Base-by-base conservation (phyloP, 331 rosid genomes). In the Cydonia oblonga region DNA sequence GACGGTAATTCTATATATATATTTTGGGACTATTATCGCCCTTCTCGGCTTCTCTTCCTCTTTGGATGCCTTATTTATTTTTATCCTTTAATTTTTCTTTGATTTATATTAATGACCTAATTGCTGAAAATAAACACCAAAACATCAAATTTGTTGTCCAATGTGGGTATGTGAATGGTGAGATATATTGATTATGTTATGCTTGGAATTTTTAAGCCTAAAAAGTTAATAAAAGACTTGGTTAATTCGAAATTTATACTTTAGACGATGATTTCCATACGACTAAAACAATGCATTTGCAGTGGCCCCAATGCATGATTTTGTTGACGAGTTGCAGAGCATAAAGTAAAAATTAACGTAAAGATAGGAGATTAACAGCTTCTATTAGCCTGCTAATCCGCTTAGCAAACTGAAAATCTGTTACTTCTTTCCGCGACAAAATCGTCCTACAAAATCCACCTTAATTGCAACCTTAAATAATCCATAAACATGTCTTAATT, bases 361-460 rank as follows among this genome's bases (percentile, higher is more conserved):
- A 52, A n/a, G 2, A 1, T 14, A 9, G n/a, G 63, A 38, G 73
- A 14, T 3, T 28, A 14, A 52, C 0, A 19, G 49, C 13, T 51
- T 9, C 28, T 11, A 18, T 7, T 68, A 19, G 28, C 64, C 42
- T 15, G 10, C 25, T 40, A 32, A 42, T 6, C 24, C 23, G 22
- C 14, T 26, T 3, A 42, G 29, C 14, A 22, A 58, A 52, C 23
- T 28, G 62, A 11, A 71, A 58, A 40, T 20, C 11, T 56, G 70
- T 26, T 35, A 6, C 46, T 35, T 0, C 64, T 74, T 79, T 74
- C 44, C 1, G 54, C 6, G 73, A 72, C 84, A 72, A 61, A 33
- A 40, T 57, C 29, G 30, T 23, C 29, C 5, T 54, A 19, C 25
- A 3, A n/a, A 53, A 54, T 19, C 60, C 25, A 54, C 25, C 9